Percentiles rank a stretch among this genome's conserved stretches.
phyloP scores from a whole-genome alignment of 371 early-diverging fungal genomes.

The Circinella minor region DNA sequence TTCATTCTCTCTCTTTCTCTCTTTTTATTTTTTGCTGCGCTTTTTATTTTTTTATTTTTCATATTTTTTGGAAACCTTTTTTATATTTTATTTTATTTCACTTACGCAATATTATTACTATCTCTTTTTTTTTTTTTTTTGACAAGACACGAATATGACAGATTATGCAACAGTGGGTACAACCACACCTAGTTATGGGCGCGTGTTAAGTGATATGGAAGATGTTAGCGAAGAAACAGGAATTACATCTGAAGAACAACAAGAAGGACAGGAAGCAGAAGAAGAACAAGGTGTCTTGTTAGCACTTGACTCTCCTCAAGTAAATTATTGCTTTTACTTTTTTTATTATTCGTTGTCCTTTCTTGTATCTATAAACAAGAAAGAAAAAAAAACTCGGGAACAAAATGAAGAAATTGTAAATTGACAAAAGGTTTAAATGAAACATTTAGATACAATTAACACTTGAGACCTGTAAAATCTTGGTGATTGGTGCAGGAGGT shows the following conservation, averaged over 20 bases:
- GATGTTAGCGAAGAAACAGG: background rate
- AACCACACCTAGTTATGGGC: background rate
- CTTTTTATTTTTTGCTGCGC: background rate
- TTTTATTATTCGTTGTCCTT: background rate
- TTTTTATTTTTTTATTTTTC: too few relatives aligned
- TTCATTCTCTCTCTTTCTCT: background rate
- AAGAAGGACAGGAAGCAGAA: background rate
- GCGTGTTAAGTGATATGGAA: conserved; percentile 6
- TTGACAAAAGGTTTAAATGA: too few relatives aligned
- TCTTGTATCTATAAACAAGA: too few relatives aligned
- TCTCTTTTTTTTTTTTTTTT: too few relatives aligned
- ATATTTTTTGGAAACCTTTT: background rate
- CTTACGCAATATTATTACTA: background rate
- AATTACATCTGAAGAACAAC: conserved; percentile 5
- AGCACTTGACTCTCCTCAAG: conserved; percentile 14
- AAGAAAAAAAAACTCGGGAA: background rate
- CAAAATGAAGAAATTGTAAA: background rate
- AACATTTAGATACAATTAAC: conserved; percentile 27
- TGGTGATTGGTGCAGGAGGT: conserved; percentile 96
- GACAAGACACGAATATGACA: conserved; percentile 8
- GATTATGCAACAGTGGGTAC: conserved; percentile 12
- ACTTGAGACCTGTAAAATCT: conserved; percentile 51
- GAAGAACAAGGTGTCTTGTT: conserved; percentile 19
- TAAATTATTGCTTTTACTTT: background rate
- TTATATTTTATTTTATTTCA: too few relatives aligned